Conservation (phyloP, 2,329 filamentous ascomycete species). For the Cytospora leucostoma region DNA sequence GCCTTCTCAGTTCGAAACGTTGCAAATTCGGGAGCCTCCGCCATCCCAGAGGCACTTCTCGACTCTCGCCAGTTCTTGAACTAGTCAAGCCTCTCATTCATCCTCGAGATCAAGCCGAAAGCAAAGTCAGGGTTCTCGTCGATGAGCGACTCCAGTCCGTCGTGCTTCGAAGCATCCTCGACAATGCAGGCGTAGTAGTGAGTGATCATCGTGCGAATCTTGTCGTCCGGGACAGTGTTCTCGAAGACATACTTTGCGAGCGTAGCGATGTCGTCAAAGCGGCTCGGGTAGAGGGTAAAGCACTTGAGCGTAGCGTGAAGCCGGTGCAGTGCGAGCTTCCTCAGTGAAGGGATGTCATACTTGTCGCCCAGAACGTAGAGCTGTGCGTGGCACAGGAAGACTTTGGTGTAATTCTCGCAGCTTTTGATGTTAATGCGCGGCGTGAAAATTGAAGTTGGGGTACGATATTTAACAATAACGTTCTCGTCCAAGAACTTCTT, state of each 20-base stretch:
- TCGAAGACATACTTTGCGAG: conserved; percentile 23
- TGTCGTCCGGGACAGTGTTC: conserved; percentile 21
- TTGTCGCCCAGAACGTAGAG: conserved; percentile 27
- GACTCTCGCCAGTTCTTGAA: no score
- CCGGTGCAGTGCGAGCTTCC: conserved; percentile 15
- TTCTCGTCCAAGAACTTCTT: background rate
- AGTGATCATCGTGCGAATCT: conserved; percentile 18
- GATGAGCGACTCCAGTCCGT: conserved; percentile 13
- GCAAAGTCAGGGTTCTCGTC: conserved; percentile 16
- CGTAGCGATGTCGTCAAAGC: conserved; percentile 9
- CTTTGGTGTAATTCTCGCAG: conserved; percentile 25
- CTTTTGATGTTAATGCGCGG: conserved; percentile 18
- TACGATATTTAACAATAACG: background rate
- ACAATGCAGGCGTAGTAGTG: conserved; percentile 27
- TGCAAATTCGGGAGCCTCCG: no score
- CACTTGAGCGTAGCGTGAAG: conserved; percentile 24
- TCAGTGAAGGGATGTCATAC: conserved; percentile 22
- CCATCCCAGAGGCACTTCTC: no score
- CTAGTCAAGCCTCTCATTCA: conserved; percentile 18
- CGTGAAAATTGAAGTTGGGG: background rate
- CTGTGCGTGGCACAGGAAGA: conserved; percentile 28
- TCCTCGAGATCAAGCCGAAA: conserved; percentile 5
- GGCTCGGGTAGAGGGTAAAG: conserved; percentile 24
- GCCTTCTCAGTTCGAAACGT: no score
- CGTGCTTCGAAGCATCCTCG: conserved; percentile 23